Conservation (phyloP, 75 land plant genomes). For the Chamaecyparis obtusa region DNA sequence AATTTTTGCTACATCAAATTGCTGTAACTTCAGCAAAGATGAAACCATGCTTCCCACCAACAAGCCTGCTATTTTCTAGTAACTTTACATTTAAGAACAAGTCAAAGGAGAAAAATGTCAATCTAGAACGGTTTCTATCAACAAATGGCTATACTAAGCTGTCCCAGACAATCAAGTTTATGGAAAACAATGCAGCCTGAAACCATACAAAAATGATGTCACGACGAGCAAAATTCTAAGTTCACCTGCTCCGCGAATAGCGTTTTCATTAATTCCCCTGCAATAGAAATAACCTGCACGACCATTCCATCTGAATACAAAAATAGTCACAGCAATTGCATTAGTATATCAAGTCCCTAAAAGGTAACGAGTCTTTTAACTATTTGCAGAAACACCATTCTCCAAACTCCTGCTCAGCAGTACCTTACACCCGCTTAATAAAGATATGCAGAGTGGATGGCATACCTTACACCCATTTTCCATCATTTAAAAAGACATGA, state of each 20-base stretch:
- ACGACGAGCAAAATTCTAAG: background rate
- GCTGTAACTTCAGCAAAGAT: too few relatives aligned
- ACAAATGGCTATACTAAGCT: background rate
- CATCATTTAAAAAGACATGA: too few relatives aligned
- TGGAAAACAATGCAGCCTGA: too few relatives aligned
- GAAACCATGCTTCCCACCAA: background rate
- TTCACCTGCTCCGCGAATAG: conserved; percentile 34
- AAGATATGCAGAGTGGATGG: background rate
- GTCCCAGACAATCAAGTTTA: background rate
- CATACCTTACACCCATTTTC: background rate
- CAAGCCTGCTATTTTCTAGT: too few relatives aligned
- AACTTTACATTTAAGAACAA: too few relatives aligned
- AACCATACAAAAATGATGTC: background rate
- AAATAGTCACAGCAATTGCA: background rate
- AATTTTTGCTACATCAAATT: too few relatives aligned
- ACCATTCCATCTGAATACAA: conserved; percentile 72
- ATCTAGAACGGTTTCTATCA: background rate
- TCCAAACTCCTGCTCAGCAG: background rate
- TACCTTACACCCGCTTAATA: background rate
- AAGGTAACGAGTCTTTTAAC: background rate
- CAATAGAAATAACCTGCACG: conserved; percentile 81
- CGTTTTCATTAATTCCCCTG: conserved; percentile 44
- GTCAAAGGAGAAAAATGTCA: too few relatives aligned
- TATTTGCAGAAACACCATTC: background rate
- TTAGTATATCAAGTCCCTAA: background rate